Conservation (phyloP, 305 asterid species). For the Fraxinus angustifolia region DNA sequence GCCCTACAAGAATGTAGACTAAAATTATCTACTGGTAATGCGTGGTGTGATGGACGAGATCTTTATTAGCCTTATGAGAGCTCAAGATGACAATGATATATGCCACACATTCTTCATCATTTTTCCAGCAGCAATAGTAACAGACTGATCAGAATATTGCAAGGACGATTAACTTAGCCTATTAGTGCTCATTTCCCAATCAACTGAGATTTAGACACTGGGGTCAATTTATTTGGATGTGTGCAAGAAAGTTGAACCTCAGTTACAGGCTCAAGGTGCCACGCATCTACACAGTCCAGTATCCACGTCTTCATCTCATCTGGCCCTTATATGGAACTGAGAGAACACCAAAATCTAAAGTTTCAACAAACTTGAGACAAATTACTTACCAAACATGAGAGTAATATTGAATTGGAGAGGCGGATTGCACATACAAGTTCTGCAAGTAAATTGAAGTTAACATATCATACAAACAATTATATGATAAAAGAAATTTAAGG, state of each 20-base stretch:
- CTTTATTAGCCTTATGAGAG: background rate
- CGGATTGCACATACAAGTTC: background rate
- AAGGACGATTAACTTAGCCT: background rate
- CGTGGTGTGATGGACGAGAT: background rate
- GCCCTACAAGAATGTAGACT: no score
- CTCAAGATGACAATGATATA: background rate
- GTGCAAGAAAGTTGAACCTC: conserved; percentile 28
- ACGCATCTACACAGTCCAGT: conserved; percentile 46
- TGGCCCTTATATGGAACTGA: conserved; percentile 29
- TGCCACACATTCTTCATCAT: background rate
- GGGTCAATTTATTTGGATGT: no score
- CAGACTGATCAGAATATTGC: background rate
- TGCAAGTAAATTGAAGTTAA: background rate
- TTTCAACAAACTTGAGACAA: conserved; percentile 66
- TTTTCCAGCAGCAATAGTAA: background rate
- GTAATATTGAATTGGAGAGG: background rate
- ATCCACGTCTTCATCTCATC: conserved; percentile 44
- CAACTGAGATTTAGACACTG: background rate
- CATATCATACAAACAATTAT: background rate
- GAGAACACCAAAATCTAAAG: conserved; percentile 46
- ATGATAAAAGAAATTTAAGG: background rate
- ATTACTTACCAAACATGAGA: conserved; percentile 11
- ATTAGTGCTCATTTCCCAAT: background rate
- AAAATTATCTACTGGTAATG: no score
- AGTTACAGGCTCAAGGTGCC: conserved; percentile 27